Conservation (phyloP, 2,329 filamentous ascomycete genomes). For the Ophiostoma himal-ulmi region DNA sequence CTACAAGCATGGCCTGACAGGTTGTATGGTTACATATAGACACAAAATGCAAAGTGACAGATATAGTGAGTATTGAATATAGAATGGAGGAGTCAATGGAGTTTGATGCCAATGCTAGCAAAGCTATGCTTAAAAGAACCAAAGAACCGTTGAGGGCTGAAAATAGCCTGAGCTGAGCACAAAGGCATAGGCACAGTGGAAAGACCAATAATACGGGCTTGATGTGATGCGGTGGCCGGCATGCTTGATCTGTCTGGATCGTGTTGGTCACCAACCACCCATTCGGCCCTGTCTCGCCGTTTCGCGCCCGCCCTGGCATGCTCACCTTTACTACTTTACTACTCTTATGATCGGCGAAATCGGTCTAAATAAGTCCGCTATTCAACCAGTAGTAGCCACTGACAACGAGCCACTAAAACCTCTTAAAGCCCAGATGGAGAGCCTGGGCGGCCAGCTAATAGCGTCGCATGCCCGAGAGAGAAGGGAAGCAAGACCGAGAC, state of each 20-base stretch:
- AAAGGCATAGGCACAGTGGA: neutral
- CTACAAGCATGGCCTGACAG: neutral
- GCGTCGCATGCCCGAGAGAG: conserved; percentile 4
- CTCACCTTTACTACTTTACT: neutral
- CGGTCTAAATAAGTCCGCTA: neutral
- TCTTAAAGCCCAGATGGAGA: neutral
- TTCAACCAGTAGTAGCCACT: neutral
- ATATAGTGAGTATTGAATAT: neutral
- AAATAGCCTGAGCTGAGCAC: neutral
- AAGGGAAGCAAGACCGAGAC: neutral
- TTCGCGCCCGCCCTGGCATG: neutral
- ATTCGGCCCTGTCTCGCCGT: neutral
- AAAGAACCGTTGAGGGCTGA: neutral
- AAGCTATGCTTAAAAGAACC: neutral
- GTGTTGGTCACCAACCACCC: neutral
- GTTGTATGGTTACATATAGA: neutral
- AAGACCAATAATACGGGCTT: neutral
- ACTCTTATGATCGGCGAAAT: neutral
- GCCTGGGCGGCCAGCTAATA: neutral
- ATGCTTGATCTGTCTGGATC: neutral
- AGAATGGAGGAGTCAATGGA: neutral
- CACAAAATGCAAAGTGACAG: neutral
- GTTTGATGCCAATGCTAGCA: neutral
- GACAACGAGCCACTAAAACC: neutral
- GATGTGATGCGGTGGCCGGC: neutral